phyloP scores from a whole-genome alignment of 306 rosid species.

The Hylodesmum podocarpum region DNA sequence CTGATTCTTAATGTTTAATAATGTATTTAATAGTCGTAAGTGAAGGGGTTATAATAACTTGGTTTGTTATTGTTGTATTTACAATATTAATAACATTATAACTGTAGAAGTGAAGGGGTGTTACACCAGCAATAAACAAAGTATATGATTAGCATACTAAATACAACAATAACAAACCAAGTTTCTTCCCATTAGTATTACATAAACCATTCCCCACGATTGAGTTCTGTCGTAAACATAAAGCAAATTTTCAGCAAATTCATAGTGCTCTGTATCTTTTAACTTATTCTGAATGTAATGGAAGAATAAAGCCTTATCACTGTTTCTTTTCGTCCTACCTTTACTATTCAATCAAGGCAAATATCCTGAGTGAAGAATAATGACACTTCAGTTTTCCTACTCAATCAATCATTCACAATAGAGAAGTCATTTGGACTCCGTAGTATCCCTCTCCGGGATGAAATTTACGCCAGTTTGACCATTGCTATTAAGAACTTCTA shows the following conservation, averaged over 20 bases:
- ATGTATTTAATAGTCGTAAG: no score
- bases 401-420: neutral
- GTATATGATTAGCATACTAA: neutral
- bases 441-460: neutral
- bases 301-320: neutral
- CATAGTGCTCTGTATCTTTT: neutral
- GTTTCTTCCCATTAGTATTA: neutral
- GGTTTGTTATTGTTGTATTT: no score
- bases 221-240: neutral
- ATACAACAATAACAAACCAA: neutral
- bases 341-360: neutral
- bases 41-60: no score
- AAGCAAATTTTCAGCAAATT: neutral
- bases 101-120: no score
- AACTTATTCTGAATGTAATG: neutral
- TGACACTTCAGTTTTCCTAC: neutral
- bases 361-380: constrained; percentile 2
- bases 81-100: no score
- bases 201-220: neutral
- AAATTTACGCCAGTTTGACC: constrained; percentile 49
- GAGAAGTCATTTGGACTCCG: neutral
- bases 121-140: neutral
- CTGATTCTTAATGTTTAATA: no score
- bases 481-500: constrained; percentile 40
- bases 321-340: neutral